These are phyloP conservation scores for Albophoma yamanashiensis DNA, from an alignment of 2,329 filamentous ascomycete species.

Conservation along the genomic window DNA sequence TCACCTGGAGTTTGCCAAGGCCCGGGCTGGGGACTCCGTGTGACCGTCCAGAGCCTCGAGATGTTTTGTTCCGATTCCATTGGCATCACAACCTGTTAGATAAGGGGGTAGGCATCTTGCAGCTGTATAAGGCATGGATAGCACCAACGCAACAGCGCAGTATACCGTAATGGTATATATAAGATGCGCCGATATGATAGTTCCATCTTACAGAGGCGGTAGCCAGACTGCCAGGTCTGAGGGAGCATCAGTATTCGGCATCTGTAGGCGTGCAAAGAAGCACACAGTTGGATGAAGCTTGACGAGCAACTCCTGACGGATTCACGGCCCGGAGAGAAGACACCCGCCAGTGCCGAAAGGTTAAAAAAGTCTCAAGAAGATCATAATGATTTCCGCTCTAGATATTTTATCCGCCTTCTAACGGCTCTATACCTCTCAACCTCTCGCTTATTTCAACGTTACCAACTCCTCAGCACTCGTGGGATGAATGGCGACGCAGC, in stretches of 20 bases:
- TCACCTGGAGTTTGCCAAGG: not conserved
- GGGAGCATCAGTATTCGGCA: not conserved
- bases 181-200: not conserved
- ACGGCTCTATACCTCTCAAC: not conserved
- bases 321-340: not conserved
- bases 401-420: not conserved
- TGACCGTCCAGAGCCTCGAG: not conserved
- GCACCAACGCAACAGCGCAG: not conserved
- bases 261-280: not conserved
- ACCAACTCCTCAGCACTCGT: constrained; percentile 69
- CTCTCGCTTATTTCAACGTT: constrained; percentile 40
- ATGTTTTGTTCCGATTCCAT: not conserved
- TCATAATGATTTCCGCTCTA: not conserved
- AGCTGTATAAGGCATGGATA: not conserved
- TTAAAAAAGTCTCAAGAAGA: not conserved
- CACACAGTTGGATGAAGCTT: not conserved
- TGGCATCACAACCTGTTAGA: not conserved
- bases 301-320: not conserved
- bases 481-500: constrained; percentile 65
- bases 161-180: not conserved
- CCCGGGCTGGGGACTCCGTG: not conserved
- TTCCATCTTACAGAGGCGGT: not conserved
- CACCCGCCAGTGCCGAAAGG: not conserved
- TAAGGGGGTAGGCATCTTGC: not conserved
- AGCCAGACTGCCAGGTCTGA: not conserved